A percentile compares a stretch with the other conserved stretches of the same genome.
These are phyloP conservation scores for Aureobasidium sp. DNA, from an alignment of 2,329 filamentous ascomycete genomes.

Conservation along the genomic window DNA sequence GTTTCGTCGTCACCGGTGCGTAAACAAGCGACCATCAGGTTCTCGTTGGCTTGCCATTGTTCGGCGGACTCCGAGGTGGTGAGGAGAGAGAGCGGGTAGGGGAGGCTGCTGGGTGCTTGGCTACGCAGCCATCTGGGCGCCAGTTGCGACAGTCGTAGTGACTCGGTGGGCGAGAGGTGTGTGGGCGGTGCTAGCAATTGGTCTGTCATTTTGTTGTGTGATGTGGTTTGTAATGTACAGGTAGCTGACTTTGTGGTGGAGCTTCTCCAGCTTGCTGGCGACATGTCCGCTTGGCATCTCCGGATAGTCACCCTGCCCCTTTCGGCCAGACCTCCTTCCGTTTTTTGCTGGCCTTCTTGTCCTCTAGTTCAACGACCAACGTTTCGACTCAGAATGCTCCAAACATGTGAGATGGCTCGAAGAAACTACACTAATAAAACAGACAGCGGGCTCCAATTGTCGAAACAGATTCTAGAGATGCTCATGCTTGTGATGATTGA, in stretches of 20 bases:
- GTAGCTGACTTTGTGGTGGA: background rate
- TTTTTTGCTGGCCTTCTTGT: background rate
- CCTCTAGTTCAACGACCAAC: no score
- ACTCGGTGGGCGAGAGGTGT: conserved; percentile 28
- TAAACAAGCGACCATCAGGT: conserved; percentile 74
- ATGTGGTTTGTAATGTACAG: background rate
- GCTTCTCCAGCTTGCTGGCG: conserved; percentile 6
- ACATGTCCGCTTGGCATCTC: background rate
- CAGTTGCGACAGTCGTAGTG: conserved; percentile 40
- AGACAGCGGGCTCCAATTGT: no score
- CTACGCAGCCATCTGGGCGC: conserved; percentile 31
- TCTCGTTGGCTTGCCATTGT: conserved; percentile 78
- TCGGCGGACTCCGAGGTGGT: conserved; percentile 60
- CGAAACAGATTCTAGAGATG: no score
- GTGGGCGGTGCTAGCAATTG: conserved; percentile 34
- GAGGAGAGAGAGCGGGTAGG: conserved; percentile 44
- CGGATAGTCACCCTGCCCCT: background rate
- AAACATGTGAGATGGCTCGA: no score
- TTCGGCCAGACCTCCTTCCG: background rate
- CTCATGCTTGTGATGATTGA: no score
- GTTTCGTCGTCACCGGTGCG: conserved; percentile 74
- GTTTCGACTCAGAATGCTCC: no score
- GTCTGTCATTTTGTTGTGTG: conserved; percentile 18
- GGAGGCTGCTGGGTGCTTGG: conserved; percentile 28
- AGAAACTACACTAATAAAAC: no score